A percentile compares a stretch with the other conserved stretches of the same genome.
phyloP scores from a whole-genome alignment of 768 basidiomycete genomes.

The Favolaschia claudopus region DNA sequence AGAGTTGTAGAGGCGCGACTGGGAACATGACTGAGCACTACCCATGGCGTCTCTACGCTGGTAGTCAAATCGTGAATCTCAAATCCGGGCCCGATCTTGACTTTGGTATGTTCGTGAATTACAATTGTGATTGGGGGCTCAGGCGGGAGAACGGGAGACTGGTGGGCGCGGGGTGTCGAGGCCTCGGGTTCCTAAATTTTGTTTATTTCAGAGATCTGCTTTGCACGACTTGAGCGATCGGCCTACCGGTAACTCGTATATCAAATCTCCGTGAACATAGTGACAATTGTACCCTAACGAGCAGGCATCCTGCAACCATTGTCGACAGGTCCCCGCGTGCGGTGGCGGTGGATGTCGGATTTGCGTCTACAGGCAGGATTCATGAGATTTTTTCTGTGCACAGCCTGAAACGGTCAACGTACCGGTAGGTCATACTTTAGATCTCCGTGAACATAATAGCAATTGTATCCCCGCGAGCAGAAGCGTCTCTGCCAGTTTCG shows the following conservation, averaged over 20 bases:
- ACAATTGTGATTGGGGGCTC: slow-evolving; percentile 32
- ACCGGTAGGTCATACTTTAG: no score
- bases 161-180: background rate
- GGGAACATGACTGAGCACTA: slow-evolving; percentile 63
- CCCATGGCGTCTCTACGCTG: slow-evolving; percentile 73
- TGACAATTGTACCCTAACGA: slow-evolving; percentile 29
- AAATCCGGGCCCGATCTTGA: slow-evolving; percentile 68
- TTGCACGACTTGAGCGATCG: background rate
- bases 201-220: background rate
- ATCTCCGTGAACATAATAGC: no score
- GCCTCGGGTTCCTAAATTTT: background rate
- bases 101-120: slow-evolving; percentile 62
- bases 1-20: slow-evolving; percentile 37
- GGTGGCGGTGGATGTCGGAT: slow-evolving; percentile 27
- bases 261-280: slow-evolving; percentile 35
- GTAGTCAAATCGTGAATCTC: slow-evolving; percentile 63
- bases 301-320: slow-evolving; percentile 43
- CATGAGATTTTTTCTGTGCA: background rate
- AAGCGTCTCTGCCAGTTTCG: no score
- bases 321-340: slow-evolving; percentile 31
- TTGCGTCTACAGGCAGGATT: background rate
- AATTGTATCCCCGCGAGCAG: no score
- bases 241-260: slow-evolving; percentile 30
- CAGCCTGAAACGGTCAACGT: background rate
- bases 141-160: slow-evolving; percentile 6